Base-by-base conservation (phyloP, 176 grass and related monocot species). In the Eleusine coracana region DNA sequence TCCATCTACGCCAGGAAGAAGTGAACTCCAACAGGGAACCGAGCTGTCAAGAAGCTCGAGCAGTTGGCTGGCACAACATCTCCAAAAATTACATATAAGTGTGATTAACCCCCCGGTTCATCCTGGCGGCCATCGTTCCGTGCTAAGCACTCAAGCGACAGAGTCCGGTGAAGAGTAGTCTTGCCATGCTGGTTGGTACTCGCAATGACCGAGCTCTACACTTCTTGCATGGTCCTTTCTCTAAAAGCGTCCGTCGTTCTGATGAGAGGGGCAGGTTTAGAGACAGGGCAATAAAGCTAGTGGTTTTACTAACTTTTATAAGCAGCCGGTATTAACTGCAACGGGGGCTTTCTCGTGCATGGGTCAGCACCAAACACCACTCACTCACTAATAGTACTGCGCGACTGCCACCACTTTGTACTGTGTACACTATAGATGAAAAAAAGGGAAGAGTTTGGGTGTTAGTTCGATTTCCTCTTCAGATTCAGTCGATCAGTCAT, bases 251-350 rank as follows among this genome's bases (percentile, higher is more conserved):
- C 52, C 31, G 31, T 25, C 44, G 58, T 77, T 37, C 75, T 62
- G 1, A 34, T 54, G 76, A 23, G 64, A 52, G 44, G 80, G 58
- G 59, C 70, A 83, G 59, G 45, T 75, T 66, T 21, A 76, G 63
- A 66, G 48, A 80, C 77, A 66, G 48, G 5, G 83, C 77, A 56
- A 80, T 89, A 76, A 81, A 85, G 77, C 71, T 59, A 75, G 61
- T 76, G 80, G 87, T 89, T 88, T 88, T 84, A 80, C 80, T 59
- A 68, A 16, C 38, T 20, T 78, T 88, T 44, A 42, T 46, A 54
- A 64, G 51, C 61, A 52, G 62, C 29, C 21, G 4, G 76, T 52
- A 69, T 75, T 84, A 84, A 75, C 76, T 84, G n/a, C 28, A 38
- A 37, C 27, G 70, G 40, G 59, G 50, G 70, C 87, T 84, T 84